phyloP scores from a whole-genome alignment of 2,329 filamentous ascomycete species.

The Fusarium phyllophilum region DNA sequence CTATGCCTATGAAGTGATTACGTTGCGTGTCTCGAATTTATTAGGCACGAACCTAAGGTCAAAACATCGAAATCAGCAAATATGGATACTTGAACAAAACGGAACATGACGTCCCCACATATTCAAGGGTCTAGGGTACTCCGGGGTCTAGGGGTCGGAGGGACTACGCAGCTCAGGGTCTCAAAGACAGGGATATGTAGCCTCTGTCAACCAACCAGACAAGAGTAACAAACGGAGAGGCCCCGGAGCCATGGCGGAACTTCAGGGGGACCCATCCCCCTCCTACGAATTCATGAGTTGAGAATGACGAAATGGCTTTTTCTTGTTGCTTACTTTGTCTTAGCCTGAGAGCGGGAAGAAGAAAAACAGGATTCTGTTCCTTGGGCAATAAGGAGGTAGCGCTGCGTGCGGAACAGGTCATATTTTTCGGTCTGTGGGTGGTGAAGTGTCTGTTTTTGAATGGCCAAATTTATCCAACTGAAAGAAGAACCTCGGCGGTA shows the following conservation, averaged over 20 bases:
- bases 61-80: no score
- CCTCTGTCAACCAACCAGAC: background rate
- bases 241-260: background rate
- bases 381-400: background rate
- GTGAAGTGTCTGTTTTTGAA: background rate
- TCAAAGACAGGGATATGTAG: background rate
- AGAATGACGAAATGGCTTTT: background rate
- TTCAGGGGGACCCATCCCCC: background rate
- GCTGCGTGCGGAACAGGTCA: background rate
- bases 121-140: background rate
- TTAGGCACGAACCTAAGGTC: no score
- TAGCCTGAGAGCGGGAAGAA: background rate
- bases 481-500: background rate
- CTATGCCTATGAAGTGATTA: background rate
- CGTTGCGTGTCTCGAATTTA: background rate
- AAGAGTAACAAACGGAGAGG: accelerated
- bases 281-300: background rate
- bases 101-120: background rate
- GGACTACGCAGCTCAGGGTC: background rate
- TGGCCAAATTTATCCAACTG: background rate
- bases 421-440: background rate
- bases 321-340: background rate
- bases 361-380: background rate
- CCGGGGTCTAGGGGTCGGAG: background rate
- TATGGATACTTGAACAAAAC: no score